Percentiles rank a stretch among this genome's conserved stretches.
phyloP scores from a whole-genome alignment of 768 basidiomycete species.

The Hemileccinum impolitum region DNA sequence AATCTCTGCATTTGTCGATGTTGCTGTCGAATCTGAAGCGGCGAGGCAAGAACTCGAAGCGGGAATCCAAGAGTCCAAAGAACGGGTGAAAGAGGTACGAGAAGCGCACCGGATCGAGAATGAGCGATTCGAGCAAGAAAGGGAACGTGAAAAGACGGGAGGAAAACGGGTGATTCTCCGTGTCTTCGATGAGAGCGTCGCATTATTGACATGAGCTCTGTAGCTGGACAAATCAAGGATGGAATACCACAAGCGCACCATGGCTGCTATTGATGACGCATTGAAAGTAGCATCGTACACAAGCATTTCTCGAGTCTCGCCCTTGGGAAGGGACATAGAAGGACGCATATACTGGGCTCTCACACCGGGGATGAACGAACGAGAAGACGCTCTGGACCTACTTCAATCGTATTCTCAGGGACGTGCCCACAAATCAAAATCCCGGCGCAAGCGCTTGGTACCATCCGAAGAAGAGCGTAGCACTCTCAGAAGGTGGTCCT shows the following conservation, averaged over 20 bases:
- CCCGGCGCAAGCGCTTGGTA: constrained; percentile 36
- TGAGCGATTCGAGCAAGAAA: constrained; percentile 28
- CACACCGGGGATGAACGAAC: constrained; percentile 56
- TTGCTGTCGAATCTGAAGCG: constrained; percentile 41
- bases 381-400: constrained; percentile 42
- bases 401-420: constrained; percentile 25
- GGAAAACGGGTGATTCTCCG: constrained; percentile 20
- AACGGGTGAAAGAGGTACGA: constrained; percentile 45
- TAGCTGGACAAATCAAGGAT: constrained; percentile 44
- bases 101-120: constrained; percentile 41
- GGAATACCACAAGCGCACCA: constrained; percentile 46
- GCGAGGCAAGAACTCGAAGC: constrained; percentile 62
- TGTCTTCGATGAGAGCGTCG: not conserved
- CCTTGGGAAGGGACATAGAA: constrained; percentile 66
- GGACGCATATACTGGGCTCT: constrained; percentile 68
- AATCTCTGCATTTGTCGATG: constrained; percentile 55
- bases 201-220: constrained; percentile 3
- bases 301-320: constrained; percentile 50
- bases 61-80: constrained; percentile 54
- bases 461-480: constrained; percentile 49
- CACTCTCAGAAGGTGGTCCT: constrained; percentile 60
- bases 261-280: constrained; percentile 52
- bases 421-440: constrained; percentile 33
- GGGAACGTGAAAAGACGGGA: constrained; percentile 56
- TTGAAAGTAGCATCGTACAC: constrained; percentile 46